A percentile compares a stretch with the other conserved stretches of the same genome.
Conservation (phyloP, 169 alveolate genomes). For the Ichthyophthirius multifiliis region DNA sequence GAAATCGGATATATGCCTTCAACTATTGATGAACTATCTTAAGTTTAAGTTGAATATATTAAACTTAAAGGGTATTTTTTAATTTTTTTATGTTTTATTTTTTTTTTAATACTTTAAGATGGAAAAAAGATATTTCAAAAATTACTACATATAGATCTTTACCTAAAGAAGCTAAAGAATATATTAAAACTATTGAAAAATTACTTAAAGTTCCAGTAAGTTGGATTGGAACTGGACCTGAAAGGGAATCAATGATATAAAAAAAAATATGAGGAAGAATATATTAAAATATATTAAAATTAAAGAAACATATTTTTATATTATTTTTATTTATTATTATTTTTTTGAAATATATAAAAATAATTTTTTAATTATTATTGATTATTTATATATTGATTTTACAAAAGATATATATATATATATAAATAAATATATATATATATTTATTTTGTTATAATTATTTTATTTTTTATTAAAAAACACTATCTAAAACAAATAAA, state of each 20-base stretch:
- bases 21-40: constrained; percentile 70
- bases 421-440: no score
- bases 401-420: no score
- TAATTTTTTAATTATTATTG: no score
- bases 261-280: constrained; percentile 13
- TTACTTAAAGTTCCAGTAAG: constrained; percentile 78
- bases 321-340: no score
- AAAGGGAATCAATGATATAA: constrained; percentile 72
- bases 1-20: constrained; percentile 79
- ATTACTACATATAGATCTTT: constrained; percentile 74
- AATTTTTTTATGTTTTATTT: not conserved
- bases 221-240: constrained; percentile 93
- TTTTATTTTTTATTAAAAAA: no score
- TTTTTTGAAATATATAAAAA: no score
- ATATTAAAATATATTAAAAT: not conserved
- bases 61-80: constrained; percentile 70
- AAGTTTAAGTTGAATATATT: constrained; percentile 86
- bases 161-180: constrained; percentile 85
- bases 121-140: constrained; percentile 86
- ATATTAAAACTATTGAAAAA: constrained; percentile 79
- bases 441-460: no score
- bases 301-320: no score
- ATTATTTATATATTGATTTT: no score
- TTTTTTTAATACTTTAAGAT: constrained; percentile 23
- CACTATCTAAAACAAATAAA: no score